These are phyloP conservation scores for Candida takata DNA, from an alignment of 805 yeast genomes.

Conservation along the genomic window DNA sequence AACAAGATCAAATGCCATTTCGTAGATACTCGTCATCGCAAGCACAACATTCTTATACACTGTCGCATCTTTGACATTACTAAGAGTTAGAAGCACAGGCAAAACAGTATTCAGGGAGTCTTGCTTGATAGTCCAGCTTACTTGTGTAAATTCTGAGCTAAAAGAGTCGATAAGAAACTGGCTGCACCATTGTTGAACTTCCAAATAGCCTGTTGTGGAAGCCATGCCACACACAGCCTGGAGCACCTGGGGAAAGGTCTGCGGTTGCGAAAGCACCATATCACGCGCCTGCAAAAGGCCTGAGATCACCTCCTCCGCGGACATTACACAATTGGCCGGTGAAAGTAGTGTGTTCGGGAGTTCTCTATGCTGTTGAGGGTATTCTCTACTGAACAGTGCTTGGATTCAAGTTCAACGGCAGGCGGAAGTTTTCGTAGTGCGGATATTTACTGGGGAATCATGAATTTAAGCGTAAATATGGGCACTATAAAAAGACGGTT, in stretches of 20 bases:
- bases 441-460: background rate
- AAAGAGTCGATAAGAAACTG: slow-evolving; percentile 18
- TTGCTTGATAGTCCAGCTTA: slow-evolving; percentile 15
- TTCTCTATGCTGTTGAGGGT: background rate
- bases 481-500: too few species aligned
- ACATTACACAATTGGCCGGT: slow-evolving; percentile 2
- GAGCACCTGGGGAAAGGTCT: slow-evolving; percentile 12
- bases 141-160: slow-evolving; percentile 9
- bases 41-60: slow-evolving; percentile 33
- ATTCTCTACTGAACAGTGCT: too few species aligned
- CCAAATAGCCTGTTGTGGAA: slow-evolving; percentile 6
- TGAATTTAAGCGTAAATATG: background rate
- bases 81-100: slow-evolving; percentile 10
- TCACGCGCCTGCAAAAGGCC: slow-evolving; percentile 15
- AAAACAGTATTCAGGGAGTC: slow-evolving; percentile 9
- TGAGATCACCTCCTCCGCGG: slow-evolving; percentile 6
- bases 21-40: slow-evolving; percentile 37
- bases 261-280: slow-evolving; percentile 10
- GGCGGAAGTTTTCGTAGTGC: slow-evolving; percentile 1
- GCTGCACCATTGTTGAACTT: slow-evolving; percentile 22
- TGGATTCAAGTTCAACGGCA: too few species aligned
- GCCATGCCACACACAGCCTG: slow-evolving; percentile 13
- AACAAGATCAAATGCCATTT: slow-evolving; percentile 37
- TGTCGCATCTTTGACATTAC: slow-evolving; percentile 21
- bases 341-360: background rate